phyloP scores from a whole-genome alignment of 768 basidiomycete genomes.

The Cytidiella melzeri region DNA sequence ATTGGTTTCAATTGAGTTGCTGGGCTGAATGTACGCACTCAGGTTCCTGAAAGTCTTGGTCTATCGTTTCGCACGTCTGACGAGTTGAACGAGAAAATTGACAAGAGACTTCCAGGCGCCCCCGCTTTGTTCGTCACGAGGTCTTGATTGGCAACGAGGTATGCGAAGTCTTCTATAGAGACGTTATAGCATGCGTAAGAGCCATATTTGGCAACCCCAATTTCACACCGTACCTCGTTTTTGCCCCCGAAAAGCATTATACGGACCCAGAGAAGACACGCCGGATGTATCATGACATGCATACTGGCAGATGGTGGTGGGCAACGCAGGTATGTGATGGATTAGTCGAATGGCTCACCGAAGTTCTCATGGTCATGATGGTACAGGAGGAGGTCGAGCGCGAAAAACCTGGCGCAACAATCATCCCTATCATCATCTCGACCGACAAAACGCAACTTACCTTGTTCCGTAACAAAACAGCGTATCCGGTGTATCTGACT shows the following conservation, averaged over 20 bases:
- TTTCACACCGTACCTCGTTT: constrained; percentile 24
- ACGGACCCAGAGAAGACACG: constrained; percentile 19
- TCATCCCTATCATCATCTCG: constrained; percentile 12
- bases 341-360: background rate
- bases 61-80: constrained; percentile 28
- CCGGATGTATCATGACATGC: constrained; percentile 35
- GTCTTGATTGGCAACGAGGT: constrained; percentile 25
- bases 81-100: constrained; percentile 31
- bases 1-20: too few species aligned
- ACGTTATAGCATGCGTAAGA: constrained; percentile 31
- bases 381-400: constrained; percentile 7
- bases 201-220: constrained; percentile 31
- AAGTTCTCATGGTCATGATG: background rate
- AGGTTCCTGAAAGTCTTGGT: constrained; percentile 20
- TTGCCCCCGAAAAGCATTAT: constrained; percentile 33
- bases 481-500: constrained; percentile 13
- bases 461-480: constrained; percentile 5
- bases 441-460: constrained; percentile 11
- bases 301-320: constrained; percentile 50
- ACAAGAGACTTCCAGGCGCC: constrained; percentile 24
- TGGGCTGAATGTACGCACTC: too few species aligned
- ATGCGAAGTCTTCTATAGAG: constrained; percentile 28
- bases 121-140: constrained; percentile 22
- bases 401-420: constrained; percentile 6
- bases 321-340: constrained; percentile 24